Percentiles rank a stretch among this genome's conserved stretches.
phyloP scores from a whole-genome alignment of 2,329 filamentous ascomycete species.

The Fusarium sp. region DNA sequence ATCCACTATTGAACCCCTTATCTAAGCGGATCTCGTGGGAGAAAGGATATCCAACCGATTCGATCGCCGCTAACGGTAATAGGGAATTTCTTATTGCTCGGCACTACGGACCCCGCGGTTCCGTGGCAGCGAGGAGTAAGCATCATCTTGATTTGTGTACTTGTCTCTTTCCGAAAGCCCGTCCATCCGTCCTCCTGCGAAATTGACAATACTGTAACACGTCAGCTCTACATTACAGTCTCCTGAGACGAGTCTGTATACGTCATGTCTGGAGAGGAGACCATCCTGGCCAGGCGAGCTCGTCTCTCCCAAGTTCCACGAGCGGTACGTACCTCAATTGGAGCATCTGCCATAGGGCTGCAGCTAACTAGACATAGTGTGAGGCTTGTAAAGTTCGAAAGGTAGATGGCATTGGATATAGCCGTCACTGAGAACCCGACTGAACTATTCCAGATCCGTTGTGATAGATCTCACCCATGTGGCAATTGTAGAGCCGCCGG shows the following conservation, averaged over 20 bases:
- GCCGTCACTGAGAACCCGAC: neutral
- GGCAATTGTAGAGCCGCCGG: conserved; percentile 32
- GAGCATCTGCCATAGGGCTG: neutral
- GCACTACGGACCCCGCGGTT: conserved; percentile 22
- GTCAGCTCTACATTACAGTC: neutral
- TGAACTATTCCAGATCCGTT: conserved; percentile 22
- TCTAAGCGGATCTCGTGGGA: neutral
- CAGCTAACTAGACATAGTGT: conserved; percentile 26
- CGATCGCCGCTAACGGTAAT: neutral
- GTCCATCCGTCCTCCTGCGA: conserved; percentile 10
- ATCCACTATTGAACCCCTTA: neutral
- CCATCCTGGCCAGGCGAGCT: conserved; percentile 27
- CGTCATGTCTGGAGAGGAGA: conserved; percentile 33
- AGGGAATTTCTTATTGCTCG: neutral
- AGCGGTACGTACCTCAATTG: conserved; percentile 25
- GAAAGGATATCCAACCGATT: conserved; percentile 17
- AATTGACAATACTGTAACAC: neutral
- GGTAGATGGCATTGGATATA: neutral
- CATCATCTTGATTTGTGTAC: neutral
- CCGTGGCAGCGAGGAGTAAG: conserved; percentile 34
- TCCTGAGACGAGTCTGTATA: neutral
- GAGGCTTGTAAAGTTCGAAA: conserved; percentile 38
- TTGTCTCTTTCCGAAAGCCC: conserved; percentile 1
- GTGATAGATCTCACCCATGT: conserved; percentile 30
- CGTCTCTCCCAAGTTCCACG: conserved; percentile 32